Evolutionary conservation across 2,329 filamentous ascomycete genomes (phyloP).

Genomic region (Keithomyces neogunnii): DNA sequence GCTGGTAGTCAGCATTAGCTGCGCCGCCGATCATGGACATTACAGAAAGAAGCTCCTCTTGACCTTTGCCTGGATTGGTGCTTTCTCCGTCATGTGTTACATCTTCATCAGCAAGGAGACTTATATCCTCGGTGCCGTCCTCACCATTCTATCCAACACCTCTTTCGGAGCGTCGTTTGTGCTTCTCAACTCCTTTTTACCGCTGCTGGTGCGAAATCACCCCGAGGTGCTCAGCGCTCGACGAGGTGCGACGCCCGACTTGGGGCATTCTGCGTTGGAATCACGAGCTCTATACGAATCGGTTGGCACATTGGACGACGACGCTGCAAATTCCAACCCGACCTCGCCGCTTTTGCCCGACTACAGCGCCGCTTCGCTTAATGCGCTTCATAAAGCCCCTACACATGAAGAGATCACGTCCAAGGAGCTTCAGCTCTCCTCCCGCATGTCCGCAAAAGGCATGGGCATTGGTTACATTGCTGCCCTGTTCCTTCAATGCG

Average conservation of each 20-base stretch:
- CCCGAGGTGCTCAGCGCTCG: conserved; percentile 37
- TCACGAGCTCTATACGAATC: conserved; percentile 27
- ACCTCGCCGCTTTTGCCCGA: conserved; percentile 38
- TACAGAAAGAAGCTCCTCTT: conserved; percentile 85
- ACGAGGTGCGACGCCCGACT: conserved; percentile 18
- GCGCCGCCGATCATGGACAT: conserved; percentile 86
- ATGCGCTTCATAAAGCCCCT: conserved; percentile 27
- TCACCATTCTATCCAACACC: conserved; percentile 87
- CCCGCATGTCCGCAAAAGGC: conserved; percentile 82
- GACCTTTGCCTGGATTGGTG: conserved; percentile 74
- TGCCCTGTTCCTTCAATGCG: conserved; percentile 73
- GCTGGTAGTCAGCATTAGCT: conserved; percentile 92
- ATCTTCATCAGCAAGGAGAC: conserved; percentile 65
- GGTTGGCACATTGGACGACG: conserved; percentile 18
- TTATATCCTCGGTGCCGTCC: conserved; percentile 72
- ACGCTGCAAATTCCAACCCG: conserved; percentile 26
- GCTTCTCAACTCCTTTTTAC: conserved; percentile 88
- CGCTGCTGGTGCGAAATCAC: conserved; percentile 82
- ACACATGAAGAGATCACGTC: conserved; percentile 46
- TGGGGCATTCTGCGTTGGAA: conserved; percentile 22
- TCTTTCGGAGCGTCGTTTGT: conserved; percentile 95
- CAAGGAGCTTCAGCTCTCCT: conserved; percentile 70
- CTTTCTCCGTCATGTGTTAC: conserved; percentile 80
- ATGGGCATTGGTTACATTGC: conserved; percentile 92
- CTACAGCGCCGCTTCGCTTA: conserved; percentile 13